Evolutionary conservation across 2,329 filamentous ascomycete species (phyloP), one percentile per base, ranked within the genome.

Genomic region (Ophiostoma piceae): DNA sequence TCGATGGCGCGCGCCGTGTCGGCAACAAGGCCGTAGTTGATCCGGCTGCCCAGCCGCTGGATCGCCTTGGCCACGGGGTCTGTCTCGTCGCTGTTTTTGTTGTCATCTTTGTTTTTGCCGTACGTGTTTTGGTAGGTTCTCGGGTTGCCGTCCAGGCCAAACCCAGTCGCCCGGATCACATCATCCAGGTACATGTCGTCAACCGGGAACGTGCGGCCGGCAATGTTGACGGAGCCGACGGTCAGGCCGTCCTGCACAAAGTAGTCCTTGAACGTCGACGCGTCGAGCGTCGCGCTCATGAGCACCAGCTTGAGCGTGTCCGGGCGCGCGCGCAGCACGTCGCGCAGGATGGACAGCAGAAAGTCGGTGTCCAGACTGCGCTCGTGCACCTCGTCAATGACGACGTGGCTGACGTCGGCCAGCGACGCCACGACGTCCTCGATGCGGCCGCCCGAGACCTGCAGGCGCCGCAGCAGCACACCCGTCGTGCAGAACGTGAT

Each of bases 311-410:
- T 97, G 51, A 98, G 84, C 73, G 65, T 22, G 22, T 96, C 91
- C 64, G 91, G 85, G 67, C 91, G 86, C 74, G 84, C 83, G 71
- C 85, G 86, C 73, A 97, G 79, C 7, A 97, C 92, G 77, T 97
- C 91, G 69, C 92, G 88, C 43, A 99, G 82, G 67, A 99, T 85
- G 62, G 94, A 93, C 68, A 99, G 84, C 11, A 98, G 82, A 76
- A 99, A 97, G 77, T 99, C 94, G 0, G 94, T 97, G 76, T 98
- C 95, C 11, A 99, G 82, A 79, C 92, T 96, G 69, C 94, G 88
- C 79, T 99, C 94, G 80, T 99, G 94, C 2, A 98, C 94, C 79
- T 99, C 94, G 77, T 99, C 94, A 64, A 98, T 93, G 22, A 98
- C 91, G 8, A 99, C 88, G 77, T 99, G 95, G 74, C 92, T 97